A percentile compares a stretch with the other conserved stretches of the same genome.
Evolutionary conservation across 1,284 basidiomycete species (phyloP).

Genomic region (Hemileia vastatrix): DNA sequence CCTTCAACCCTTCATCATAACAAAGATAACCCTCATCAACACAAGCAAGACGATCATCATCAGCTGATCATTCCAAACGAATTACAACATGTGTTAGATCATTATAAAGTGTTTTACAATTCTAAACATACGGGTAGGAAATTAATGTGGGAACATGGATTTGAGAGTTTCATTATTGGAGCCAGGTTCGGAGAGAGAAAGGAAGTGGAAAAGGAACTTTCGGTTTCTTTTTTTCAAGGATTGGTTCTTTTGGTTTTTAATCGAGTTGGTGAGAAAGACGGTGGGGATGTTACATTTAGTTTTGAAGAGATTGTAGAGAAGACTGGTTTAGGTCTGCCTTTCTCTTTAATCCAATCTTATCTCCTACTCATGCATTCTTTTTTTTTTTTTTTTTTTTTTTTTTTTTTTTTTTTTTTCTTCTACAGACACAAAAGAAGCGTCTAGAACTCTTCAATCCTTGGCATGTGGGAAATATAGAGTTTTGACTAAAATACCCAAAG

Average conservation of each 20-base stretch:
- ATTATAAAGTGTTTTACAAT: slow-evolving; percentile 37
- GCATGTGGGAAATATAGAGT: slow-evolving; percentile 85
- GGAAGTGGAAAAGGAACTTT: slow-evolving; percentile 84
- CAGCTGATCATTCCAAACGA: slow-evolving; percentile 25
- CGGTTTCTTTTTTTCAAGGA: slow-evolving; percentile 82
- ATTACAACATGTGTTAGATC: slow-evolving; percentile 14
- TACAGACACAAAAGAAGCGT: no score
- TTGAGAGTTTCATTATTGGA: slow-evolving; percentile 35
- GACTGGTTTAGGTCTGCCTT: no score
- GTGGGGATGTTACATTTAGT: no score
- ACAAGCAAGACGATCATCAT: no score
- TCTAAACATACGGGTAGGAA: slow-evolving; percentile 36
- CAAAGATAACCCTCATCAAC: no score
- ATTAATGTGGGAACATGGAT: slow-evolving; percentile 40
- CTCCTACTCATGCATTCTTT: no score
- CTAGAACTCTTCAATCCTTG: slow-evolving; percentile 78
- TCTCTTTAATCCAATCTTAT: no score
- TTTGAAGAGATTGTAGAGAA: no score
- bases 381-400: no score
- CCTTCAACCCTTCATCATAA: slow-evolving; percentile 50
- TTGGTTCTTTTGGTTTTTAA: slow-evolving; percentile 83
- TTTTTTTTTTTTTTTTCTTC: no score
- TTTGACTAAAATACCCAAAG: slow-evolving; percentile 65
- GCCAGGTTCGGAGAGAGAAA: slow-evolving; percentile 30
- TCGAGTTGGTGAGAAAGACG: no score